Base-by-base conservation (phyloP, 495 filamentous ascomycete genomes). In the Glutinoglossum americanum region DNA sequence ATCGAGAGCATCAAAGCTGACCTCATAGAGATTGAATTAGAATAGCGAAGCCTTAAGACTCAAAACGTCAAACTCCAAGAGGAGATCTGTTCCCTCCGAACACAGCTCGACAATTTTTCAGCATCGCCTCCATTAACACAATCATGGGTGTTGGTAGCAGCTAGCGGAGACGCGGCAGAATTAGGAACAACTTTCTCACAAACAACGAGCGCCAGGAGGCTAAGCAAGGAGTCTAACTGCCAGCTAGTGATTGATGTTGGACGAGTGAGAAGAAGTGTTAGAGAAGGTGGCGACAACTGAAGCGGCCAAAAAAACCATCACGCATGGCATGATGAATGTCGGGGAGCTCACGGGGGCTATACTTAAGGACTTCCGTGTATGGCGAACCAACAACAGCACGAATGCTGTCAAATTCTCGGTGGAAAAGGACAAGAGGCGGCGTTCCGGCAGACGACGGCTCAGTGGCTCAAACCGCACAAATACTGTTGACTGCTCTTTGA, bases 381-480 rank as follows among this genome's bases (percentile, higher is more conserved):
- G 45, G 33, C 48, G 48, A 55, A 53, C 28, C 39, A 59, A 59
- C 49, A 53, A 60, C 27, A 56, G 23, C 19, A 51, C 58, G 15
- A 60, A 44, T 21, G 44, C 49, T 15, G 55, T 59, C 32, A 59
- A 59, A 32, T 59, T 54, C 49, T 55, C 51, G 7, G 33, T 59
- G 23, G 49, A 59, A n/a, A 55, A 59, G 33, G 57, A 59, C 10
- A 59, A 59, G 58, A 56, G 32, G 58, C 58, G 7, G 58, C 58
- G 9, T 56, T 60, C 53, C 35, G 53, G 39, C 53, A 60, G 53
- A 60, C 58, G 17, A 60, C 53, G 23, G 58, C 17, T 10, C 51
- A 60, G 33, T 60, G 58, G 58, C 58, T 60, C 17, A 44, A 57
- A 19, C 54, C 51, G 33, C 51, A 56, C 5, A 41, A n/a, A n/a